phyloP scores from a whole-genome alignment of 805 yeast genomes.

The Candida ficus region DNA sequence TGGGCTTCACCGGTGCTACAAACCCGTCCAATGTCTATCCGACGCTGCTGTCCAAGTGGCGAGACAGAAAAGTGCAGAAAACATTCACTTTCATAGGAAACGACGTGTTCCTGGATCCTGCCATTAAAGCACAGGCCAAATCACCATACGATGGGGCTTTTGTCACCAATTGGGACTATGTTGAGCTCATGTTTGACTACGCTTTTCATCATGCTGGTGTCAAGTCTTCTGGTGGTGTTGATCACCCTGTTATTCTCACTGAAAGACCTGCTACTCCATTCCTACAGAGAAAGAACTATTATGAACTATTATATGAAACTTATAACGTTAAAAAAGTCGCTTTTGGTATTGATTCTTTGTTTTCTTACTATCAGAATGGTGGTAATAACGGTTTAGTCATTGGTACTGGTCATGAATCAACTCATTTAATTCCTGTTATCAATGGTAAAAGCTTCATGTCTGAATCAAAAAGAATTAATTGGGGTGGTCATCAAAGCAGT shows the following conservation, averaged over 20 bases:
- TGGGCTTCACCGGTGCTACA: conserved; percentile 47
- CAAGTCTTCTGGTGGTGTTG: conserved; percentile 42
- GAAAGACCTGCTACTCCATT: conserved; percentile 72
- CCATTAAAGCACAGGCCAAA: conserved; percentile 61
- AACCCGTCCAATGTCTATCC: conserved; percentile 65
- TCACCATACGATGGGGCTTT: conserved; percentile 85
- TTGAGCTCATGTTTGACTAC: conserved; percentile 80
- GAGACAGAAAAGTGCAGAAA: conserved; percentile 68
- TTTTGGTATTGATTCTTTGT: conserved; percentile 79
- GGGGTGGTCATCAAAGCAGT: conserved; percentile 82
- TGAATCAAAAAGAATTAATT: conserved; percentile 75
- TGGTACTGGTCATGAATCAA: conserved; percentile 77
- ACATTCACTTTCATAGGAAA: conserved; percentile 75
- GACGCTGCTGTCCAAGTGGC: conserved; percentile 59
- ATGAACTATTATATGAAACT: conserved; percentile 81
- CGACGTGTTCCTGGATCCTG: conserved; percentile 68
- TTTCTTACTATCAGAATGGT: conserved; percentile 66
- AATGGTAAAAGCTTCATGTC: conserved; percentile 60
- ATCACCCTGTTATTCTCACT: conserved; percentile 76
- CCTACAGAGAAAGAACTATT: conserved; percentile 67
- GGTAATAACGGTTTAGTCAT: conserved; percentile 66
- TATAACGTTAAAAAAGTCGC: conserved; percentile 71
- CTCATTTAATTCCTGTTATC: conserved; percentile 77
- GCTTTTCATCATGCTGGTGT: conserved; percentile 78
- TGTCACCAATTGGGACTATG: conserved; percentile 88